Evolutionary conservation across 202 grass and related monocot species (phyloP), one percentile per base, ranked within the genome.

Genomic region (Hordeum pubiflorum): DNA sequence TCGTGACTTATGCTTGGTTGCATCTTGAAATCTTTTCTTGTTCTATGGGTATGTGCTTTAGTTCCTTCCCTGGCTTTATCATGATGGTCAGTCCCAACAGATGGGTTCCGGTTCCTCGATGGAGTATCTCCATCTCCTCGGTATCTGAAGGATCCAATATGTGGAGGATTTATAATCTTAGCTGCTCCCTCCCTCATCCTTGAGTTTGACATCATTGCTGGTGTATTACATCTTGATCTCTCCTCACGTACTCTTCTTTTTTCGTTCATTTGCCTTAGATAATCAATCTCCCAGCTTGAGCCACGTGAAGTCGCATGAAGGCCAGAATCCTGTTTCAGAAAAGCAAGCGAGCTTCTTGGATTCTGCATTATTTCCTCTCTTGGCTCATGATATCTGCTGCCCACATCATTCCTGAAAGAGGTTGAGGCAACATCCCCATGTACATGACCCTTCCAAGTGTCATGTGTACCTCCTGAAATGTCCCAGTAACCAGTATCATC

Each of bases 101-200:
- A 72, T 41, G 38, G 55, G 82, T 14, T 89, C 72, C 22, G 72
- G 26, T 68, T 18, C 55, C 75, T 93, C 29, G 27, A 82, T n/a
- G 81, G 59, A 82, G 72, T 75, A 21, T 76, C 76, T 29, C 76
- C 40, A 77, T 86, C 81, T 78, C 84, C 77, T 77, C 85, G 72
- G 56, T 92, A 91, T 58, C 72, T 91, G 82, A 87, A 92, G 85
- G 79, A 89, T 74, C 94, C 91, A 74, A 91, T 83, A 15, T 86
- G 66, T 52, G 92, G 88, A 77, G 84, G 86, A 79, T 77, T 85
- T 66, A 20, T 29, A 80, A 77, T 88, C 29, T 79, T 84, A 40
- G 80, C 75, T 56, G 84, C 50, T 39, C 69, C 69, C 55, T 79
- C 63, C 59, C 82, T 88, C 62, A 69, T 75, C 69, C 73, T 90